These are phyloP conservation scores for Discostella stelligeroides DNA, from an alignment of 108 stramenopile genomes.

Conservation along the genomic window DNA sequence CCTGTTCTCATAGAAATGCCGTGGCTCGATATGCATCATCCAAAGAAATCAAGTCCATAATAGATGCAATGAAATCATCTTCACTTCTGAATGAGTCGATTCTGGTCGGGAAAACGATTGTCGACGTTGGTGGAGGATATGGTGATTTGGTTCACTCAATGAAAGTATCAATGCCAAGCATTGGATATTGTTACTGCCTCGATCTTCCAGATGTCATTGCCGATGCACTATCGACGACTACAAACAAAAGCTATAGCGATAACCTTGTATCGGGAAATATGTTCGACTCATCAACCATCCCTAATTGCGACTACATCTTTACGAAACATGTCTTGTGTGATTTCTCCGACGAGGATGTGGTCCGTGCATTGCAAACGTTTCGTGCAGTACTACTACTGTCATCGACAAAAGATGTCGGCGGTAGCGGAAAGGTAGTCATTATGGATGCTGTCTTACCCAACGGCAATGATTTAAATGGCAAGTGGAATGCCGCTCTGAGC, in stretches of 20 bases:
- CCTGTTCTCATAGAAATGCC: slow-evolving; percentile 38
- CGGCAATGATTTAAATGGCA: slow-evolving; percentile 39
- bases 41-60: slow-evolving; percentile 38
- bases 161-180: slow-evolving; percentile 17
- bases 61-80: slow-evolving; percentile 26
- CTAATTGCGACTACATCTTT: slow-evolving; percentile 43
- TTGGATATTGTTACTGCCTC: slow-evolving; percentile 40
- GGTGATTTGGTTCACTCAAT: slow-evolving; percentile 38
- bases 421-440: slow-evolving; percentile 38
- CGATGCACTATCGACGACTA: slow-evolving; percentile 23
- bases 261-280: slow-evolving; percentile 38
- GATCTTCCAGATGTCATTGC: slow-evolving; percentile 46
- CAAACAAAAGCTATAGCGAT: slow-evolving; percentile 1
- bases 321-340: slow-evolving; percentile 52
- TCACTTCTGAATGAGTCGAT: slow-evolving; percentile 21
- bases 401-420: neutral
- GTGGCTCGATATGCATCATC: slow-evolving; percentile 48
- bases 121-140: slow-evolving; percentile 49
- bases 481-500: slow-evolving; percentile 44
- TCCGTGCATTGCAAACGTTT: slow-evolving; percentile 35
- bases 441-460: slow-evolving; percentile 48
- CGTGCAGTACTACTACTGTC: slow-evolving; percentile 29
- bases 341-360: slow-evolving; percentile 46
- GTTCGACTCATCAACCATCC: slow-evolving; percentile 48
- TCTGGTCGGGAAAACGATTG: slow-evolving; percentile 35